Conservation (phyloP, 768 basidiomycete species). For the Naganishia onofrii region DNA sequence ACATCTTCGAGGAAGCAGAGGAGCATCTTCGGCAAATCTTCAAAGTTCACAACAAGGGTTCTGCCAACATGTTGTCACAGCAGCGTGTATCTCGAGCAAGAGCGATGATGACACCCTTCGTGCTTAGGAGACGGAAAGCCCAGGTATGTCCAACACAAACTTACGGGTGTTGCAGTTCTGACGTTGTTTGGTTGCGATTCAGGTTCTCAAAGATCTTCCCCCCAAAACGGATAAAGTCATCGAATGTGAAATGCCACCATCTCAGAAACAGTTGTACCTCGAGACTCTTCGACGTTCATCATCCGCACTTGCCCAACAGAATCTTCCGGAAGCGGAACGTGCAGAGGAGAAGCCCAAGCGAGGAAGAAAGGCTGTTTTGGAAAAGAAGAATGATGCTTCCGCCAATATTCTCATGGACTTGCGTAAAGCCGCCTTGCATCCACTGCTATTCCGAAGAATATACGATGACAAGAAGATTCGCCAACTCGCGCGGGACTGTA, state of each 20-base stretch:
- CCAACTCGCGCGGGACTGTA: constrained; percentile 71
- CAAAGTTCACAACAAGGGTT: constrained; percentile 78
- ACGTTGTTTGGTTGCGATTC: neutral
- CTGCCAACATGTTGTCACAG: constrained; percentile 82
- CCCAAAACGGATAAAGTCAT: constrained; percentile 88
- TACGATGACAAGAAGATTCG: constrained; percentile 75
- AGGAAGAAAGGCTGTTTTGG: constrained; percentile 56
- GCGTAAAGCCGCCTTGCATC: constrained; percentile 92
- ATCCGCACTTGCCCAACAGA: constrained; percentile 58
- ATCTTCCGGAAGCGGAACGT: constrained; percentile 45
- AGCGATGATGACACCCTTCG: constrained; percentile 99
- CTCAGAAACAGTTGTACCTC: constrained; percentile 78
- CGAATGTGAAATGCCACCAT: constrained; percentile 86
- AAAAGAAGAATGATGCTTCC: constrained; percentile 54
- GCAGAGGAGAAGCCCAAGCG: constrained; percentile 54
- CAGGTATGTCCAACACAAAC: constrained; percentile 59
- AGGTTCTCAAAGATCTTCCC: constrained; percentile 91
- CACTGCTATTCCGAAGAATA: constrained; percentile 84
- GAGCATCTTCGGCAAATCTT: constrained; percentile 86
- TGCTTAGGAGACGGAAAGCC: constrained; percentile 92
- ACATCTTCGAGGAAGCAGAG: constrained; percentile 74
- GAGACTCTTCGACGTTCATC: constrained; percentile 81
- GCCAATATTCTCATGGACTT: constrained; percentile 96
- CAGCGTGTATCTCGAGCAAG: constrained; percentile 92
- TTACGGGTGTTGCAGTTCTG: neutral